phyloP scores from a whole-genome alignment of 129 eudicot genomes.

The Pseudognaphalium luteoalbum region DNA sequence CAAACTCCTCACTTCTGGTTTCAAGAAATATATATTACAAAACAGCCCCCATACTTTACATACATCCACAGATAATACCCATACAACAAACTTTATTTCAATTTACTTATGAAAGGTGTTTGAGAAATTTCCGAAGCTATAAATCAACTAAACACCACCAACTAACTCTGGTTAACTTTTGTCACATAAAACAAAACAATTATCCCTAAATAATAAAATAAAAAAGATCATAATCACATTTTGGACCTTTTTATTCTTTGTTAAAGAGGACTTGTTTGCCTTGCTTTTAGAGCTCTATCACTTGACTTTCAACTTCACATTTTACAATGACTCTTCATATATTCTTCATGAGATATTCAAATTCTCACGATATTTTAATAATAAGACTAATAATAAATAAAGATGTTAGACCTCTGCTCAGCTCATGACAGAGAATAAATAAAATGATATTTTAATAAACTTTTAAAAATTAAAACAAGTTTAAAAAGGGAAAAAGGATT shows the following conservation, averaged over 20 bases:
- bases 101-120: neutral
- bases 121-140: neutral
- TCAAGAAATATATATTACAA: neutral
- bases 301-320: conserved; percentile 30
- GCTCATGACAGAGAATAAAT: conserved; percentile 56
- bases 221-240: conserved; percentile 30
- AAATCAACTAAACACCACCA: conserved; percentile 15
- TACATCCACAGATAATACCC: neutral
- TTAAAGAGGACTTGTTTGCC: conserved; percentile 37
- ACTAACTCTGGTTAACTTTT: conserved; percentile 14
- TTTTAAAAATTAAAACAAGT: conserved; percentile 20
- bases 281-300: conserved; percentile 49
- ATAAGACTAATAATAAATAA: neutral
- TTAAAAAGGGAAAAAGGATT: conserved; percentile 39
- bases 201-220: conserved; percentile 22
- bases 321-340: conserved; percentile 11
- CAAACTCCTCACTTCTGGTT: conserved; percentile 25
- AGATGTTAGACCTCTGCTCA: conserved; percentile 22
- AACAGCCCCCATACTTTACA: conserved; percentile 9
- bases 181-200: conserved; percentile 4
- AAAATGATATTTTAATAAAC: conserved; percentile 42
- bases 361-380: conserved; percentile 24
- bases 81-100: neutral
- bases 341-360: conserved; percentile 36
- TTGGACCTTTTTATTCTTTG: conserved; percentile 37